Evolutionary conservation across 345 rosid genomes (phyloP).

Genomic region (Tarenaya hassleriana): DNA sequence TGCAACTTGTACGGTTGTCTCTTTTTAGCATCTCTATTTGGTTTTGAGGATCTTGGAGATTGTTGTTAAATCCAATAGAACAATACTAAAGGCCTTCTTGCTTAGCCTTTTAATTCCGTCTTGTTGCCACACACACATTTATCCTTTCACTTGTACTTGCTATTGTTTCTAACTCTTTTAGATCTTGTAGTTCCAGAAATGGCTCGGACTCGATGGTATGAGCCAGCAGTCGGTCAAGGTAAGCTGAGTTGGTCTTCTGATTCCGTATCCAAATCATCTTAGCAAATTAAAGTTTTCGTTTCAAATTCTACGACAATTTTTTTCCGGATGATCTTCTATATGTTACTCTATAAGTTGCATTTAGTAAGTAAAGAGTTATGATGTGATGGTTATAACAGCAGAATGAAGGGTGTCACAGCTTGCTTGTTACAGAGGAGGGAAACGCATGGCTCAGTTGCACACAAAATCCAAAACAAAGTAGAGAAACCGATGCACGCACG

Average conservation of each 20-base stretch:
- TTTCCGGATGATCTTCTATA: neutral
- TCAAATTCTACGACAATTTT: neutral
- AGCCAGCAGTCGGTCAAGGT: conserved; percentile 1
- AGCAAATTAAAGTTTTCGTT: neutral
- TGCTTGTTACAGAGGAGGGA: neutral
- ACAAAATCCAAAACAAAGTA: conserved; percentile 18
- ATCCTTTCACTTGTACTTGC: neutral
- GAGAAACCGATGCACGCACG: no score
- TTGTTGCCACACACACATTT: conserved; percentile 4
- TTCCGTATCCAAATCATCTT: no score
- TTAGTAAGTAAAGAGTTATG: neutral
- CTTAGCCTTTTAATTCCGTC: neutral
- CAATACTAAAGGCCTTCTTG: conserved; percentile 12
- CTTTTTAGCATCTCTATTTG: conserved; percentile 6
- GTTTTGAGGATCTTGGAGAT: conserved; percentile 25
- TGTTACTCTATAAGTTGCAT: no score
- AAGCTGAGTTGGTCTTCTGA: neutral
- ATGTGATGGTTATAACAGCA: conserved; percentile 4
- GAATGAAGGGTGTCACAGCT: no score
- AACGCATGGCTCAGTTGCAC: conserved; percentile 10
- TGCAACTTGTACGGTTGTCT: neutral
- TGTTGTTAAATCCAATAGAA: conserved; percentile 17
- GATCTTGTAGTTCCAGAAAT: neutral
- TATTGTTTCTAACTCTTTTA: neutral
- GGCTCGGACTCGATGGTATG: neutral